Conservation (phyloP, 2,329 filamentous ascomycete species). For the Fusarium nisikadoi region DNA sequence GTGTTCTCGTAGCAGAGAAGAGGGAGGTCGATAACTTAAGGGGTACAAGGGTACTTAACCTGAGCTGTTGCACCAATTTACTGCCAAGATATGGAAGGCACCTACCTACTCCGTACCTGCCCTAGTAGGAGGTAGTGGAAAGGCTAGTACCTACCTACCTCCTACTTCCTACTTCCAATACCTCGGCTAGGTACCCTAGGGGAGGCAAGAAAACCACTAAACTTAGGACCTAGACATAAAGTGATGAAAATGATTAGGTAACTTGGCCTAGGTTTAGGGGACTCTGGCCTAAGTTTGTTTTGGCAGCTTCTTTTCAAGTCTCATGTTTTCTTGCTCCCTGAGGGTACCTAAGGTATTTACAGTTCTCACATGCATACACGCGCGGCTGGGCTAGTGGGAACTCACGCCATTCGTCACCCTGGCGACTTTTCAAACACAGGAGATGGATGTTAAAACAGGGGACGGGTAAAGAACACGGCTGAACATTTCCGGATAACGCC, state of each 20-base stretch:
- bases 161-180: background rate
- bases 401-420: constrained; percentile 22
- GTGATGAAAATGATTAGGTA: too few relatives aligned
- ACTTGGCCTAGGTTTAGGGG: too few relatives aligned
- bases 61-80: background rate
- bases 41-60: background rate
- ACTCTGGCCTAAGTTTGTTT: too few relatives aligned
- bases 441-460: constrained; percentile 20
- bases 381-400: constrained; percentile 25
- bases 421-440: constrained; percentile 25
- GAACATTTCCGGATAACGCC: background rate
- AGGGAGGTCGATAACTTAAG: background rate
- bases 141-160: background rate
- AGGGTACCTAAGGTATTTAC: background rate
- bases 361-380: constrained; percentile 38
- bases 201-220: too few relatives aligned
- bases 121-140: background rate
- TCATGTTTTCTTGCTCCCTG: too few relatives aligned
- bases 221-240: too few relatives aligned
- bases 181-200: constrained; percentile 13
- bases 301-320: too few relatives aligned
- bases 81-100: background rate
- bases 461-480: background rate
- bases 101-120: background rate
- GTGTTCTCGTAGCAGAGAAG: background rate